Percentiles rank a stretch among this genome's conserved stretches.
These are phyloP conservation scores for Chimonanthus praecox DNA, from an alignment of 164 flowering plant species.

Conservation along the genomic window DNA sequence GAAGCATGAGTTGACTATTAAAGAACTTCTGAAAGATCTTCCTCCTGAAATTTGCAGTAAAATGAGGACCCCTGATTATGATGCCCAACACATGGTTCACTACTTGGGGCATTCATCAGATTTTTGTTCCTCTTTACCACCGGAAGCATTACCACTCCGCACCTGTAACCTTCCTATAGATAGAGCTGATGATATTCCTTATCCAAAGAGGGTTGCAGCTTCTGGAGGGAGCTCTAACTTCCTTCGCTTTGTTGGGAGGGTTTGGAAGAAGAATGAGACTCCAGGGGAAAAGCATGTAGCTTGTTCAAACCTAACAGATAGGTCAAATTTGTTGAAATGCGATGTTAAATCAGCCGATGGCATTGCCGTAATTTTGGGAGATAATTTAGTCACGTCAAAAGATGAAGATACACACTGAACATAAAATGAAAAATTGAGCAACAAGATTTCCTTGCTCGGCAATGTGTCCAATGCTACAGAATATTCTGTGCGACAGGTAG, in stretches of 20 bases:
- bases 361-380: no score
- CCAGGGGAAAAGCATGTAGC: not conserved
- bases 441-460: no score
- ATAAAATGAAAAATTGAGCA: not conserved
- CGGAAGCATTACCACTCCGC: slow-evolving; percentile 7
- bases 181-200: not conserved
- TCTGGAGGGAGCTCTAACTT: not conserved
- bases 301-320: no score
- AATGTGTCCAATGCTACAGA: no score
- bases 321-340: no score
- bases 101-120: slow-evolving; percentile 4
- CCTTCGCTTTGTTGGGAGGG: slow-evolving; percentile 2
- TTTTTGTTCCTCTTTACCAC: slow-evolving; percentile 10
- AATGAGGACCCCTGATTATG: slow-evolving; percentile 25
- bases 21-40: slow-evolving; percentile 46
- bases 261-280: slow-evolving; percentile 10
- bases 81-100: slow-evolving; percentile 6
- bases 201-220: not conserved
- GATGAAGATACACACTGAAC: no score
- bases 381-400: no score
- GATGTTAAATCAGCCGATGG: no score
- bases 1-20: slow-evolving; percentile 45
- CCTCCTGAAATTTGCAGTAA: slow-evolving; percentile 37
- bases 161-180: not conserved
- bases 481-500: no score